phyloP scores from a whole-genome alignment of 2,329 filamentous ascomycete genomes.

The Scytalidium sp. region DNA sequence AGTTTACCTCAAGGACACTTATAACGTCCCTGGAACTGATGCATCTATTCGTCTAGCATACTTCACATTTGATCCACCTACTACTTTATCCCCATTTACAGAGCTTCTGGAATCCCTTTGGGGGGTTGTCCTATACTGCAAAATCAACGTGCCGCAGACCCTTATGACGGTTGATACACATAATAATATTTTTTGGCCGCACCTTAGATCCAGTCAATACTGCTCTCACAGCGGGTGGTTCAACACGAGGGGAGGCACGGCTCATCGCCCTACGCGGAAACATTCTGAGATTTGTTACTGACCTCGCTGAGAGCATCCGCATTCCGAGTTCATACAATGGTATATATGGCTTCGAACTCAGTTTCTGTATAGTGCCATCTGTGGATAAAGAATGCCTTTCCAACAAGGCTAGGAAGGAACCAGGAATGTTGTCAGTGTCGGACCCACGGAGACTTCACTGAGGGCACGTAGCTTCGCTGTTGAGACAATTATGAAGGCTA shows the following conservation, averaged over 20 bases:
- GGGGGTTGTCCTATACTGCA: constrained; percentile 63
- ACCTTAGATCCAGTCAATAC: constrained; percentile 48
- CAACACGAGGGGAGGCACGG: constrained; percentile 57
- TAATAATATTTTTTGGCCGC: constrained; percentile 56
- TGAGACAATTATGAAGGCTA: neutral
- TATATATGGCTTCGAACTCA: constrained; percentile 21
- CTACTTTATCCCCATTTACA: constrained; percentile 36
- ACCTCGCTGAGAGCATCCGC: constrained; percentile 38
- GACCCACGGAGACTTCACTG: neutral
- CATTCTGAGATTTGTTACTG: constrained; percentile 37
- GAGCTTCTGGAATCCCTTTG: constrained; percentile 49
- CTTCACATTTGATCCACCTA: constrained; percentile 47
- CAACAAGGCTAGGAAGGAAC: neutral
- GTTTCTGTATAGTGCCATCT: constrained; percentile 2
- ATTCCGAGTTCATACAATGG: constrained; percentile 32
- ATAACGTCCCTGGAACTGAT: constrained; percentile 46
- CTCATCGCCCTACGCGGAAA: constrained; percentile 37
- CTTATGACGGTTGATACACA: constrained; percentile 47
- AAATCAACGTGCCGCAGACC: constrained; percentile 63
- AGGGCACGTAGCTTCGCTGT: neutral
- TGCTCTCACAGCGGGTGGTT: constrained; percentile 55
- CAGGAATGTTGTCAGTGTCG: neutral
- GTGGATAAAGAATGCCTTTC: constrained; percentile 4
- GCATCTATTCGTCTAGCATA: constrained; percentile 51
- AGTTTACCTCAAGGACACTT: constrained; percentile 55